phyloP scores from a whole-genome alignment of 2,329 filamentous ascomycete genomes.

The Fusarium albosuccineum region DNA sequence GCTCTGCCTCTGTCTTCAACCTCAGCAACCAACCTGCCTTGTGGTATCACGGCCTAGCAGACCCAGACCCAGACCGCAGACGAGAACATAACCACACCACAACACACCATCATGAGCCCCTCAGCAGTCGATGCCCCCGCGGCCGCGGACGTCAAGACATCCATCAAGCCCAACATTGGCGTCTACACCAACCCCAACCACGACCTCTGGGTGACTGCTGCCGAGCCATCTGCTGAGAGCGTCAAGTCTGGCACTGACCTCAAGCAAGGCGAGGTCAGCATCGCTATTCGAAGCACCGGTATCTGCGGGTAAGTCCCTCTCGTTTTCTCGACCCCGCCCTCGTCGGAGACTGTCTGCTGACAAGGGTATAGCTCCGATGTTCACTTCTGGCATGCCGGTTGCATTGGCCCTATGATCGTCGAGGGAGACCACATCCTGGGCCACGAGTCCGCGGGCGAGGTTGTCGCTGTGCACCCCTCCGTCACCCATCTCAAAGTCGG shows the following conservation, averaged over 20 bases:
- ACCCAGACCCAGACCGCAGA: constrained; percentile 16
- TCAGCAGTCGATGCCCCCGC: constrained; percentile 49
- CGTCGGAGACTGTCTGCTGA: constrained; percentile 23
- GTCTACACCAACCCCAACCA: constrained; percentile 96
- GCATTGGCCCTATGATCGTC: constrained; percentile 97
- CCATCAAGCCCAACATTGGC: constrained; percentile 86
- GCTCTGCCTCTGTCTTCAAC: constrained; percentile 20
- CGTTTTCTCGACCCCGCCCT: constrained; percentile 9
- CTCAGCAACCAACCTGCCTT: constrained; percentile 18
- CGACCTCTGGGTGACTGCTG: constrained; percentile 88
- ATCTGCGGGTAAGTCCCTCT: constrained; percentile 82
- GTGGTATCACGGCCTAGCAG: constrained; percentile 8
- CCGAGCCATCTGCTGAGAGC: constrained; percentile 80
- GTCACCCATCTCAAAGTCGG: constrained; percentile 84
- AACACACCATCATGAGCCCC: constrained; percentile 50
- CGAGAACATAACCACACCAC: constrained; percentile 23
- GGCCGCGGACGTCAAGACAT: constrained; percentile 42
- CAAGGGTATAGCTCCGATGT: constrained; percentile 78
- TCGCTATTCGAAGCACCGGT: constrained; percentile 92
- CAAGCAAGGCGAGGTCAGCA: constrained; percentile 84
- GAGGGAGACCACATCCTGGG: constrained; percentile 90
- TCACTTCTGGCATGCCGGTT: constrained; percentile 96
- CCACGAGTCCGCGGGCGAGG: constrained; percentile 89
- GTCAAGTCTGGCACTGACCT: constrained; percentile 77
- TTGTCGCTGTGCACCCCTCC: constrained; percentile 85